phyloP scores from a whole-genome alignment of 169 alveolate genomes.

The Plasmodium inui region DNA sequence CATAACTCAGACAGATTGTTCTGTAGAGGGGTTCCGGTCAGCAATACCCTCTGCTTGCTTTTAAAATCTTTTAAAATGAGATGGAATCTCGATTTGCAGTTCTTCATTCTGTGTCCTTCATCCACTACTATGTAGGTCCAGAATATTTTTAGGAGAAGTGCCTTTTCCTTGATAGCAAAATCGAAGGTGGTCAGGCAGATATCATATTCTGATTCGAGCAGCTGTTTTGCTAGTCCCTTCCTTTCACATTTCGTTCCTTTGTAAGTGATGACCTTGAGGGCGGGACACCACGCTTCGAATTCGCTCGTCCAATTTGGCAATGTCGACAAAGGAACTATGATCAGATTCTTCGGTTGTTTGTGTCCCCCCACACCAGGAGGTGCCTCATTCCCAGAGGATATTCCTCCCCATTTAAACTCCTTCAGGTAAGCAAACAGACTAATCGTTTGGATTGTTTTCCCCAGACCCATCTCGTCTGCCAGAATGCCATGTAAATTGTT shows the following conservation, averaged over 20 bases:
- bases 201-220: slow-evolving; percentile 73
- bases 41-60: slow-evolving; percentile 95
- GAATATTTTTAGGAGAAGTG: slow-evolving; percentile 80
- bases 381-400: background rate
- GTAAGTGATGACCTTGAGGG: slow-evolving; percentile 93
- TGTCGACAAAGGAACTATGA: slow-evolving; percentile 97
- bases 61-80: slow-evolving; percentile 87
- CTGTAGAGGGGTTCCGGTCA: slow-evolving; percentile 99
- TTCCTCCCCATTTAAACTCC: slow-evolving; percentile 84
- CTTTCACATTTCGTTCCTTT: slow-evolving; percentile 96
- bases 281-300: slow-evolving; percentile 95
- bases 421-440: slow-evolving; percentile 93
- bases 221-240: slow-evolving; percentile 30
- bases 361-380: background rate
- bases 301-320: slow-evolving; percentile 97
- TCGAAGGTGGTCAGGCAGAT: slow-evolving; percentile 80
- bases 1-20: slow-evolving; percentile 98
- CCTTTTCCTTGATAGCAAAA: slow-evolving; percentile 72
- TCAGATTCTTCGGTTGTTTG: slow-evolving; percentile 83
- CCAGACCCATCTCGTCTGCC: slow-evolving; percentile 99
- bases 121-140: slow-evolving; percentile 98
- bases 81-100: slow-evolving; percentile 95
- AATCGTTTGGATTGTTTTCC: slow-evolving; percentile 97
- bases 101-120: slow-evolving; percentile 99
- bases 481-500: slow-evolving; percentile 95